Evolutionary conservation across 768 basidiomycete genomes (phyloP), one percentile per base, ranked within the genome.

Genomic region (Cystofilobasidium macerans): DNA sequence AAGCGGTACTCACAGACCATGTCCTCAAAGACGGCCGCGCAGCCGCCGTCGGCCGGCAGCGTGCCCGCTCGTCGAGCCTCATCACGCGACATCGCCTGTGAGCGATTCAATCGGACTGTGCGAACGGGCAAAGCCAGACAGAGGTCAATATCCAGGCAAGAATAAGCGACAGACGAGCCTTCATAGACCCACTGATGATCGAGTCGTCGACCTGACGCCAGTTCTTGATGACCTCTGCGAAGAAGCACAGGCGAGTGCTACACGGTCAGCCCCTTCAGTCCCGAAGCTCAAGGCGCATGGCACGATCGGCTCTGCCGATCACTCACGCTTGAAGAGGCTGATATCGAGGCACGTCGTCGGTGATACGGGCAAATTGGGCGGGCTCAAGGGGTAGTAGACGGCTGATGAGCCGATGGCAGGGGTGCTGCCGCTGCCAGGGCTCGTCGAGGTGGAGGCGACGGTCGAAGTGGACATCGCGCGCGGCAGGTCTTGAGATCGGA

Each of bases 161-260:
- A 30, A 42, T 32, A 53, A 32, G 36, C 30, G 40, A 35, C 16
- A 40, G 38, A 16, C 38, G 16, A 40, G 38, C 38, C 8, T 13
- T 4, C 42, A n/a, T n/a, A 18, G 9, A 42, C 45, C 5, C 22
- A 47, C 45, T 47, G 20, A 57, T 57, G 48, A 67, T 67, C 11
- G 60, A 38, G 42, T 67, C 65, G 32, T 67, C 65, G 0, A 57
- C 42, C 35, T 61, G 57, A 5, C 65, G 33, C 60, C 60, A 67
- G 11, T 67, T 54, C 40, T 62, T 67, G 65, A 67, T 67, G 40
- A 67, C 53, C 54, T 67, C 65, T 66, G 42, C 33, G 32, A 26
- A 22, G n/a, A 18, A 53, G 43, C 32, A n/a, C 13, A 56, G 20
- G 20, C 24, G 11, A n/a, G n/a, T n/a, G n/a, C n/a, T n/a, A n/a